A percentile compares a stretch with the other conserved stretches of the same genome.
Evolutionary conservation across 768 basidiomycete genomes (phyloP).

Genomic region (Mycena metata): DNA sequence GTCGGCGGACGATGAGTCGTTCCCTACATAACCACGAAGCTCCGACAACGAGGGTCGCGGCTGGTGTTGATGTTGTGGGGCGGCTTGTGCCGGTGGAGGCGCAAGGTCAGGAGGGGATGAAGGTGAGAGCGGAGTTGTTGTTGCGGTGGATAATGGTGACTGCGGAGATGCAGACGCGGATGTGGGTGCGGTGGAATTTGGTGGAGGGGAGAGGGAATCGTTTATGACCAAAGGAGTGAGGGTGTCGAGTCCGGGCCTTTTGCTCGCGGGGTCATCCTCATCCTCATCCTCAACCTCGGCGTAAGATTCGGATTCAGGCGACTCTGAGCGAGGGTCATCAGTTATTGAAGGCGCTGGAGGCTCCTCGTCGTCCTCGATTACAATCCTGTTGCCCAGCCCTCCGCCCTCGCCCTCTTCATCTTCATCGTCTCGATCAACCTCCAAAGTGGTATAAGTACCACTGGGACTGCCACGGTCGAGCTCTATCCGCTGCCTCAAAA

Average conservation of each 20-base stretch:
- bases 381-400: slow-evolving; percentile 51
- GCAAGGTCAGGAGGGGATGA: slow-evolving; percentile 39
- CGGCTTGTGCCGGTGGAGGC: slow-evolving; percentile 36
- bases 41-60: slow-evolving; percentile 41
- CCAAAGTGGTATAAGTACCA: slow-evolving; percentile 30
- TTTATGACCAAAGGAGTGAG: slow-evolving; percentile 34
- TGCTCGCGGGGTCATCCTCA: slow-evolving; percentile 6
- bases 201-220: slow-evolving; percentile 12
- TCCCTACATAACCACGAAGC: slow-evolving; percentile 36
- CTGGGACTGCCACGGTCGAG: slow-evolving; percentile 39
- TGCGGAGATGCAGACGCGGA: slow-evolving; percentile 23
- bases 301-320: slow-evolving; percentile 45
- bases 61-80: slow-evolving; percentile 40
- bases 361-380: slow-evolving; percentile 62
- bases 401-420: slow-evolving; percentile 11
- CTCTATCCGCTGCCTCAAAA: slow-evolving; percentile 54
- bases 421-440: slow-evolving; percentile 27
- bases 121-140: slow-evolving; percentile 36
- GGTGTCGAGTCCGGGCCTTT: slow-evolving; percentile 17
- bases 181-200: slow-evolving; percentile 9
- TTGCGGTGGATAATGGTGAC: slow-evolving; percentile 34
- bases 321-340: slow-evolving; percentile 33
- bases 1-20: slow-evolving; percentile 16
- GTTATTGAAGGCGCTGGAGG: slow-evolving; percentile 32
- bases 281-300: slow-evolving; percentile 28